A percentile compares a stretch with the other conserved stretches of the same genome.
phyloP scores from a whole-genome alignment of 805 yeast species.

The Brettanomyces bruxellensis region DNA sequence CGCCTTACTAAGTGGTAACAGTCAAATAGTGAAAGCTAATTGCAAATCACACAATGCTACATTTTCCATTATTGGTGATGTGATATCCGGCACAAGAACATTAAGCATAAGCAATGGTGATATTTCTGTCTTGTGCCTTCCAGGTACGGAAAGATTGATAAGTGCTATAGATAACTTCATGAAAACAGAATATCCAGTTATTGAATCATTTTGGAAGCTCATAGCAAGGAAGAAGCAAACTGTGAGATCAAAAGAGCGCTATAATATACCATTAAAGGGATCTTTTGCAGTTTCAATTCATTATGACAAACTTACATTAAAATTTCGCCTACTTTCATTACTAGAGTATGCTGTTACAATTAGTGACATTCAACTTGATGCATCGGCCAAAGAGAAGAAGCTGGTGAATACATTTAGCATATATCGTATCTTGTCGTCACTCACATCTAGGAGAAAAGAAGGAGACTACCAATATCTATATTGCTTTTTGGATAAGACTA shows the following conservation, averaged over 20 bases:
- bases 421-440: slow-evolving; percentile 1
- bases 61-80: slow-evolving; percentile 15
- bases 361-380: slow-evolving; percentile 2
- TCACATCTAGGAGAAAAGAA: slow-evolving; percentile 5
- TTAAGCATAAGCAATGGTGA: slow-evolving; percentile 9
- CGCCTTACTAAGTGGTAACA: slow-evolving; percentile 5
- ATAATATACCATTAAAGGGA: background rate
- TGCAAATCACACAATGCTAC: slow-evolving; percentile 7
- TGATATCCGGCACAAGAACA: slow-evolving; percentile 15
- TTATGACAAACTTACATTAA: background rate
- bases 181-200: slow-evolving; percentile 15
- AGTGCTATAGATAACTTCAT: slow-evolving; percentile 13
- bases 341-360: slow-evolving; percentile 5
- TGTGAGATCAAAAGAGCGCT: background rate
- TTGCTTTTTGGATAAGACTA: slow-evolving; percentile 5
- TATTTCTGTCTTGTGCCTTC: slow-evolving; percentile 9
- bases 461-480: slow-evolving; percentile 2
- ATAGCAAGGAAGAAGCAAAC: background rate
- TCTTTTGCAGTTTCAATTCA: background rate
- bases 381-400: slow-evolving; percentile 4
- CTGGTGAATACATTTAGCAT: slow-evolving; percentile 2
- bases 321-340: slow-evolving; percentile 9
- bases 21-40: slow-evolving; percentile 8
- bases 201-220: slow-evolving; percentile 7
- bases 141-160: slow-evolving; percentile 15